phyloP scores from a whole-genome alignment of 202 grass and related monocot species.

The Dendrocalamus latiflorus region DNA sequence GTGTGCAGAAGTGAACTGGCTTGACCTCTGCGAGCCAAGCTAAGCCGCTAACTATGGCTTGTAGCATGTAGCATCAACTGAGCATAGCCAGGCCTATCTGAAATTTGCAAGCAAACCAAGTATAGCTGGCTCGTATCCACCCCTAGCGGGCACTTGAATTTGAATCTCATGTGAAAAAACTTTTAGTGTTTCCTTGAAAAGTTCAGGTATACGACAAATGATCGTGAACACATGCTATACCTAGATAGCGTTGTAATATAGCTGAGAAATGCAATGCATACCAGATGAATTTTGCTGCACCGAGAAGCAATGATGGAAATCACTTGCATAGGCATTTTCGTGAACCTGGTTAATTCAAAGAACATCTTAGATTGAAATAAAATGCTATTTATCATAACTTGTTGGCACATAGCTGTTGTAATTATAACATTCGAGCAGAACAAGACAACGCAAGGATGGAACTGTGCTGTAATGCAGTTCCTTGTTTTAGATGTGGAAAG shows the following conservation, averaged over 20 bases:
- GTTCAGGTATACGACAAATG: not conserved
- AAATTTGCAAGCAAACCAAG: not conserved
- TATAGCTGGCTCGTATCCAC: not conserved
- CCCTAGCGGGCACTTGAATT: not conserved
- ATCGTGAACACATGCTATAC: constrained; percentile 6
- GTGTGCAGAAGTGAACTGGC: not conserved
- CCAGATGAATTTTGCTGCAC: constrained; percentile 65
- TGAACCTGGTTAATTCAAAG: constrained; percentile 63
- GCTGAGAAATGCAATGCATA: constrained; percentile 22
- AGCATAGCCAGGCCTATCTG: not conserved
- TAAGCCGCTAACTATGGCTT: not conserved
- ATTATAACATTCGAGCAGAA: constrained; percentile 1
- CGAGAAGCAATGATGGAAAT: constrained; percentile 87
- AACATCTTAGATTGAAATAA: constrained; percentile 2
- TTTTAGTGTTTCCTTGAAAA: not conserved
- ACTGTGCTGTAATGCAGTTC: not conserved
- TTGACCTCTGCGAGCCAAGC: not conserved
- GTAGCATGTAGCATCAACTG: not conserved
- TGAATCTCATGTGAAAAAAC: not conserved
- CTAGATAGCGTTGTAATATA: constrained; percentile 2
- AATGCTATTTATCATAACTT: not conserved
- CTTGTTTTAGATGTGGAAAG: not conserved
- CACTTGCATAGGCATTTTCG: constrained; percentile 86
- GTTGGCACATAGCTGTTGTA: not conserved
- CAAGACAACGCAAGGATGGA: not conserved